Conservation (phyloP, 2,329 filamentous ascomycete genomes). For the Thyridium curvatum region DNA sequence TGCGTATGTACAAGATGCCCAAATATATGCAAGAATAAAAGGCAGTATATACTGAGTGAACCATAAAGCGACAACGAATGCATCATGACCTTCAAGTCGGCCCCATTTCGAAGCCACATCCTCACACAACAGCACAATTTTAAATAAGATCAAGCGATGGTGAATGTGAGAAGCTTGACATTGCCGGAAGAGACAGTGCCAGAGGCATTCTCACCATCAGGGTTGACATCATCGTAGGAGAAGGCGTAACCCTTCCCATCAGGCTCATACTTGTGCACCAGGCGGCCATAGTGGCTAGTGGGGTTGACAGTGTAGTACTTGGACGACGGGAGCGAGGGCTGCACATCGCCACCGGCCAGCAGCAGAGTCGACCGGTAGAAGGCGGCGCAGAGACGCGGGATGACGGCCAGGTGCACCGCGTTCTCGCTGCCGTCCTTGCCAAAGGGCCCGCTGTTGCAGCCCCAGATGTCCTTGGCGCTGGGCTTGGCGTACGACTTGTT, state of each 20-base stretch:
- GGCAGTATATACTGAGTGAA: too few species aligned
- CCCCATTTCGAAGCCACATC: too few species aligned
- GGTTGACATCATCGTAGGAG: conserved; percentile 62
- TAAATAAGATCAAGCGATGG: too few species aligned
- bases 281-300: conserved; percentile 50
- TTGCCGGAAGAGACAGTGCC: conserved; percentile 10
- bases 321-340: conserved; percentile 30
- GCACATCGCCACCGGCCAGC: conserved; percentile 35
- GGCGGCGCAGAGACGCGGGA: conserved; percentile 44
- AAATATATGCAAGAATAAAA: too few species aligned
- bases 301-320: conserved; percentile 38
- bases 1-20: too few species aligned
- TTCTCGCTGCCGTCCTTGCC: conserved; percentile 24
- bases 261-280: conserved; percentile 54
- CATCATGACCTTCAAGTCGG: too few species aligned
- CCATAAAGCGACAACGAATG: too few species aligned
- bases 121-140: too few species aligned
- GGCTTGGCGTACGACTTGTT: conserved; percentile 36
- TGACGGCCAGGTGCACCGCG: conserved; percentile 30
- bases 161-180: too few species aligned
- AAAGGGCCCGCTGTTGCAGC: conserved; percentile 44
- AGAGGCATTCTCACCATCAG: conserved; percentile 46
- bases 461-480: conserved; percentile 38
- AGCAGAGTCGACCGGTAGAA: conserved; percentile 41
- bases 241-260: conserved; percentile 60